These are phyloP conservation scores for Allium cepa DNA, from an alignment of 106 monocot species.

Conservation along the genomic window DNA sequence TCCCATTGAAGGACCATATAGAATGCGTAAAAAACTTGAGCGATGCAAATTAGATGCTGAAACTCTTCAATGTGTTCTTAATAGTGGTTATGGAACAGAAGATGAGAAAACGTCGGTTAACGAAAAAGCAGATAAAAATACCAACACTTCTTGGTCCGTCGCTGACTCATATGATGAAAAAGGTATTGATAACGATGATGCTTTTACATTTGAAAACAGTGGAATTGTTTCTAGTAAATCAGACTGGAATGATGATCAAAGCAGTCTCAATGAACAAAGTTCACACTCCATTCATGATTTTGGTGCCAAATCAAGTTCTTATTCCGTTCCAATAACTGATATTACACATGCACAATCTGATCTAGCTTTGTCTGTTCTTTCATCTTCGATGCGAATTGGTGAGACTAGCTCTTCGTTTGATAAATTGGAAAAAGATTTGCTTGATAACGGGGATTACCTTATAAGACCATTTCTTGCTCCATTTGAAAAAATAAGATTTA, in stretches of 20 bases:
- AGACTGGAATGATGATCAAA: slow-evolving; percentile 81
- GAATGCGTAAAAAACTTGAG: slow-evolving; percentile 98
- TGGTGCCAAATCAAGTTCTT: slow-evolving; percentile 60
- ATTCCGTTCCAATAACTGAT: slow-evolving; percentile 71
- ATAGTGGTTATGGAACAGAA: slow-evolving; percentile 37
- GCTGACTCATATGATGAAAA: slow-evolving; percentile 45
- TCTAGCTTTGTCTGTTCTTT: slow-evolving; percentile 56
- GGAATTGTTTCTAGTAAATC: slow-evolving; percentile 24
- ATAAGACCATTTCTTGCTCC: slow-evolving; percentile 94
- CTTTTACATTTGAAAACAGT: slow-evolving; percentile 36
- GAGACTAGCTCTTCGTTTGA: slow-evolving; percentile 47
- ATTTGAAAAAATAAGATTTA: slow-evolving; percentile 79
- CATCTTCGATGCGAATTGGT: slow-evolving; percentile 45
- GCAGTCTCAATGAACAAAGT: slow-evolving; percentile 79
- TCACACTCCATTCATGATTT: slow-evolving; percentile 76
- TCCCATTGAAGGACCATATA: slow-evolving; percentile 91
- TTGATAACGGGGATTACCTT: slow-evolving; percentile 96
- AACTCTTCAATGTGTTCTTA: slow-evolving; percentile 53
- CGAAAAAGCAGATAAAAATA: slow-evolving; percentile 34
- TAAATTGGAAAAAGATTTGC: slow-evolving; percentile 73
- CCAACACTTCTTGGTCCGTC: slow-evolving; percentile 38
- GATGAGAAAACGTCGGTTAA: slow-evolving; percentile 13
- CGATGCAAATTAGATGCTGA: slow-evolving; percentile 63
- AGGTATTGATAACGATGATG: slow-evolving; percentile 34
- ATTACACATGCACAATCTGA: slow-evolving; percentile 58